Evolutionary conservation across 2,329 filamentous ascomycete species (phyloP).

Genomic region (Diaporthe batatas): DNA sequence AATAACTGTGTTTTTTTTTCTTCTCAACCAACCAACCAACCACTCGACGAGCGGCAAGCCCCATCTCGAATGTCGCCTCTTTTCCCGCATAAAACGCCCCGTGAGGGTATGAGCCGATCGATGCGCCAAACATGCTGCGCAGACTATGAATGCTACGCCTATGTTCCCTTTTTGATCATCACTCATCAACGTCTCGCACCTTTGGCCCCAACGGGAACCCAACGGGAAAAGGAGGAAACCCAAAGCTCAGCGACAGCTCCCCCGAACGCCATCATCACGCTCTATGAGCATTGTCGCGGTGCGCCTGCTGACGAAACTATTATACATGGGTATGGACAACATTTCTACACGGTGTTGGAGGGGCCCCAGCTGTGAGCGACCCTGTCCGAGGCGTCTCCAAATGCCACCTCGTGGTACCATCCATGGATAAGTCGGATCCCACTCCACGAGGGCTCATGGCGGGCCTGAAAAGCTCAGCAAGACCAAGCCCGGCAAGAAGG

Average conservation of each 20-base stretch:
- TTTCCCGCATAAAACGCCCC: constrained; percentile 15
- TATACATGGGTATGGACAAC: constrained; percentile 32
- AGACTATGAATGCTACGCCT: constrained; percentile 19
- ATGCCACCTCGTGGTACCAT: neutral
- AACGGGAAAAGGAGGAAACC: neutral
- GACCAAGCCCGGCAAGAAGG: neutral
- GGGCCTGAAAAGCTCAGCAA: neutral
- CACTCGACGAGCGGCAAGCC: constrained; percentile 9
- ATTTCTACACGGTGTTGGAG: constrained; percentile 15
- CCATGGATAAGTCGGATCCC: neutral
- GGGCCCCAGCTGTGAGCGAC: neutral
- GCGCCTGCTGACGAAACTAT: constrained; percentile 17
- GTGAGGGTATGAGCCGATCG: constrained; percentile 28
- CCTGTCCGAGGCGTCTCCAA: neutral
- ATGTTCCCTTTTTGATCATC: constrained; percentile 19
- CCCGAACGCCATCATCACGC: constrained; percentile 1
- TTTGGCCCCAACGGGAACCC: no score
- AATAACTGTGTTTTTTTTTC: neutral
- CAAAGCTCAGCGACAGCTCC: neutral
- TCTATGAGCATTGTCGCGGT: constrained; percentile 2
- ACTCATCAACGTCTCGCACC: constrained; percentile 21
- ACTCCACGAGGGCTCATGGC: neutral
- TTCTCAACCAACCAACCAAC: no score
- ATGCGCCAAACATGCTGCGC: constrained; percentile 30
- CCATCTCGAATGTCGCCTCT: constrained; percentile 4